Base-by-base conservation (phyloP, 768 basidiomycete species). In the Collybiopsis confluens region DNA sequence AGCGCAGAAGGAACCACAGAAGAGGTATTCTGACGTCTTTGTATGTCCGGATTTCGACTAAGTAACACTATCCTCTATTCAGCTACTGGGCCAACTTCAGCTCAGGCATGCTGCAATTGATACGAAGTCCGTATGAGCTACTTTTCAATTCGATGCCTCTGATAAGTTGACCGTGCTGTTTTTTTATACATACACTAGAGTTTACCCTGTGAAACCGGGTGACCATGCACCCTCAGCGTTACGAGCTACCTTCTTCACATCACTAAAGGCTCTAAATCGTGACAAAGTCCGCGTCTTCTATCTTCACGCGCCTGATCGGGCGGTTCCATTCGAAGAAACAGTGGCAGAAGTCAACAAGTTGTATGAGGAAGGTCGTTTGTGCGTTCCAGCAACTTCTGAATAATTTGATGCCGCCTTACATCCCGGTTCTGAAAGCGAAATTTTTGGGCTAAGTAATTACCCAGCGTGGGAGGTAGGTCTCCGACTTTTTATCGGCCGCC, bases 381-480 rank as follows among this genome's bases (percentile, higher is more conserved):
- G 59, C 54, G 74, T 65, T 9, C 30, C 30, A 33, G 6, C 30
- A 33, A 5, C 30, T 33, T 6, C 30, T 33, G 30, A 33, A 33
- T 33, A 13, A 5, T 33, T 13, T 33, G 6, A 6, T 5, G 13
- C 6, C 30, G 23, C 21, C 36, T 37, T 4, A 47, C 16, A 16
- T 30, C 35, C 27, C 42, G 47, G 8, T 18, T 3, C 28, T 16
- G 16, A 36, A 27, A 80, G 78, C 54, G 72, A 79, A 57, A 72
- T 71, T 6, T 74, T 80, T 44, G 77, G 79, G 8, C 61, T 80
- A 47, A 77, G 76, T 52, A 80, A 80, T 63, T 80, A 62, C 44
- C 65, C 75, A 0, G 61, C 78, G 2, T 80, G 76, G 74, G 78
- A 80, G 63, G 76, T 73, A 35, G 23, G 64, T 63, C 47, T 15